Percentiles rank a stretch among this genome's conserved stretches.
phyloP scores from a whole-genome alignment of 2,329 filamentous ascomycete genomes.

The Huntiella abstrusa region DNA sequence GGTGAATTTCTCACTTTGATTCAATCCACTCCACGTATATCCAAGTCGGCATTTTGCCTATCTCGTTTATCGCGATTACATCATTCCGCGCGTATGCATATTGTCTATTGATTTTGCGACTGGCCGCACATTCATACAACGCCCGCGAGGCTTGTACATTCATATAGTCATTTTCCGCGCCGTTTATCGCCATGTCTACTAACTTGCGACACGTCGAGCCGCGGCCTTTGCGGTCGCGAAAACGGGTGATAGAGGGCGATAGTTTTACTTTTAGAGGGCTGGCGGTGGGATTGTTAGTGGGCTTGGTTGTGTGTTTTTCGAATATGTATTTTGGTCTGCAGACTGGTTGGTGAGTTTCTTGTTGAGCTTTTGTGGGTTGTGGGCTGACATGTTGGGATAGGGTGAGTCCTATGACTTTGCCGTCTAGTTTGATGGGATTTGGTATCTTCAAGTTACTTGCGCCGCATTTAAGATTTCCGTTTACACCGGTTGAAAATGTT shows the following conservation, averaged over 20 bases:
- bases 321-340: slow-evolving; percentile 99
- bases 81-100: too few relatives aligned
- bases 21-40: too few relatives aligned
- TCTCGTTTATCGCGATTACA: too few relatives aligned
- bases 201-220: neutral
- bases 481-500: slow-evolving; percentile 90
- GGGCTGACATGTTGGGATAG: slow-evolving; percentile 2
- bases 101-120: too few relatives aligned
- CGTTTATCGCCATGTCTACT: neutral
- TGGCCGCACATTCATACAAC: too few relatives aligned
- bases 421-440: slow-evolving; percentile 81
- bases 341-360: slow-evolving; percentile 32
- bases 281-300: slow-evolving; percentile 61
- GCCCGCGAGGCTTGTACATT: too few relatives aligned
- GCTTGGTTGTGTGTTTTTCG: slow-evolving; percentile 80
- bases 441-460: slow-evolving; percentile 74
- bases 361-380: neutral
- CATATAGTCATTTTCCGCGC: too few relatives aligned
- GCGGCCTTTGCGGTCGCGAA: neutral
- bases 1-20: too few relatives aligned
- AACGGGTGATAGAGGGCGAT: slow-evolving; percentile 22
- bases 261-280: slow-evolving; percentile 79
- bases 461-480: slow-evolving; percentile 56
- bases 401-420: slow-evolving; percentile 83
- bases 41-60: too few relatives aligned